Evolutionary conservation across 106 monocot genomes (phyloP).

Genomic region (Alisma plantagoaquatica): DNA sequence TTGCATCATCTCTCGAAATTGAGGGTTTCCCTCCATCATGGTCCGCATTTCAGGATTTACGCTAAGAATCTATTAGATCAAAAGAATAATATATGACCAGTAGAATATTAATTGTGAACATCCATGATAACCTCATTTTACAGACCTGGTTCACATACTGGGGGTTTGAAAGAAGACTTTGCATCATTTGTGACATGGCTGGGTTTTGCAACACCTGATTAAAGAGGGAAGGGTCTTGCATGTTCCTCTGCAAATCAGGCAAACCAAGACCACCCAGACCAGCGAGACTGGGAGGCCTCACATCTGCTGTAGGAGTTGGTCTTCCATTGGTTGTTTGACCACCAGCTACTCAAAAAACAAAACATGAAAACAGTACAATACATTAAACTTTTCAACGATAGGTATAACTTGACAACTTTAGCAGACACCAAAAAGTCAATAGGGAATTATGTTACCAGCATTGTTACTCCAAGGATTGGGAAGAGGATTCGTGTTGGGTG

Average conservation of each 20-base stretch:
- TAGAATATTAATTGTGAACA: background rate
- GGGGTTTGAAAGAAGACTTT: slow-evolving; percentile 67
- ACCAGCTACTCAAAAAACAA: slow-evolving; percentile 20
- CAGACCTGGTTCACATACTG: slow-evolving; percentile 81
- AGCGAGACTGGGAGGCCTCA: slow-evolving; percentile 32
- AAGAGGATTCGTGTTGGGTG: slow-evolving; percentile 84
- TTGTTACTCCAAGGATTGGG: slow-evolving; percentile 79
- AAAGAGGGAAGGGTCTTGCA: slow-evolving; percentile 40
- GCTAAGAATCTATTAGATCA: slow-evolving; percentile 29
- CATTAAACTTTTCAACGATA: too few species aligned
- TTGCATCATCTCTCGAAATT: slow-evolving; percentile 74
- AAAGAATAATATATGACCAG: background rate
- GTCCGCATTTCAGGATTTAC: slow-evolving; percentile 55
- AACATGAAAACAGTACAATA: background rate
- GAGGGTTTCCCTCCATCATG: slow-evolving; percentile 53
- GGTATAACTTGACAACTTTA: background rate
- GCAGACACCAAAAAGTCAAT: background rate
- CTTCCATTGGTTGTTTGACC: slow-evolving; percentile 26
- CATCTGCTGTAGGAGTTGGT: slow-evolving; percentile 27
- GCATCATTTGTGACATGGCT: slow-evolving; percentile 71
- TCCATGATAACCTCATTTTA: background rate
- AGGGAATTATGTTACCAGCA: slow-evolving; percentile 23
- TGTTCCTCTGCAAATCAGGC: slow-evolving; percentile 51
- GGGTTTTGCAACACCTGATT: slow-evolving; percentile 79
- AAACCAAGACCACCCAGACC: slow-evolving; percentile 55